Conservation (phyloP, 352 stramenopile species). For the Phytophthora multivora region DNA sequence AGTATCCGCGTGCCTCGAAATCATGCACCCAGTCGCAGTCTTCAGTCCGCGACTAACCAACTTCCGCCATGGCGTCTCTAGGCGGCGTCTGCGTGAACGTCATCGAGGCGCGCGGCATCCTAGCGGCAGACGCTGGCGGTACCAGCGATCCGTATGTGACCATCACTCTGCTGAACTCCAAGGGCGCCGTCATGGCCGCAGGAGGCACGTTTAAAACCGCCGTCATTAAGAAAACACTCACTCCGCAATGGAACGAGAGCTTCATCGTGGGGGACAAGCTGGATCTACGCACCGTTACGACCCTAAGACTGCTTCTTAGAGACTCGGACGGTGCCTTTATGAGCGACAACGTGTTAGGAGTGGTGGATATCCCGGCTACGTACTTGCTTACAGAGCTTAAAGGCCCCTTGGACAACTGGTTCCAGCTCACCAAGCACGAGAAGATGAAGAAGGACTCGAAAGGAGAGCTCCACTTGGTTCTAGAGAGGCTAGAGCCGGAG, state of each 20-base stretch:
- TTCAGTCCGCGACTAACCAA: too few relatives aligned
- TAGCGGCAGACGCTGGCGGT: constrained; percentile 69
- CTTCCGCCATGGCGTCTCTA: constrained; percentile 27
- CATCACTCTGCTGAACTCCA: constrained; percentile 76
- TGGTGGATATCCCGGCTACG: constrained; percentile 68
- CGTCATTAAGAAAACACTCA: constrained; percentile 69
- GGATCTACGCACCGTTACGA: constrained; percentile 69
- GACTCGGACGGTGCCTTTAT: constrained; percentile 69
- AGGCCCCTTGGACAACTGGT: constrained; percentile 70
- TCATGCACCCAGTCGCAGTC: too few relatives aligned
- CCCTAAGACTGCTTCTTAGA: constrained; percentile 53
- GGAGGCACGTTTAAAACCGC: constrained; percentile 70
- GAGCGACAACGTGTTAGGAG: constrained; percentile 65
- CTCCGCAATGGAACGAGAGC: constrained; percentile 62
- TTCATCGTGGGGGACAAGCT: constrained; percentile 68
- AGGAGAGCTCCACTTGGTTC: constrained; percentile 60
- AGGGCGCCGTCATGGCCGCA: constrained; percentile 39
- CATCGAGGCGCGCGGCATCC: constrained; percentile 63
- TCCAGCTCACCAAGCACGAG: constrained; percentile 57
- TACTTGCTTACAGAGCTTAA: constrained; percentile 47
- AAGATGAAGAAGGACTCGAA: constrained; percentile 81
- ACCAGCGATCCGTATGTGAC: constrained; percentile 77
- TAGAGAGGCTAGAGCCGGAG: constrained; percentile 31
- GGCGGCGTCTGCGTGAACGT: constrained; percentile 51
- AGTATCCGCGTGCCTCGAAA: too few relatives aligned